Conservation (phyloP, 208 protist genomes). For the Trypanosoma conorhini region DNA sequence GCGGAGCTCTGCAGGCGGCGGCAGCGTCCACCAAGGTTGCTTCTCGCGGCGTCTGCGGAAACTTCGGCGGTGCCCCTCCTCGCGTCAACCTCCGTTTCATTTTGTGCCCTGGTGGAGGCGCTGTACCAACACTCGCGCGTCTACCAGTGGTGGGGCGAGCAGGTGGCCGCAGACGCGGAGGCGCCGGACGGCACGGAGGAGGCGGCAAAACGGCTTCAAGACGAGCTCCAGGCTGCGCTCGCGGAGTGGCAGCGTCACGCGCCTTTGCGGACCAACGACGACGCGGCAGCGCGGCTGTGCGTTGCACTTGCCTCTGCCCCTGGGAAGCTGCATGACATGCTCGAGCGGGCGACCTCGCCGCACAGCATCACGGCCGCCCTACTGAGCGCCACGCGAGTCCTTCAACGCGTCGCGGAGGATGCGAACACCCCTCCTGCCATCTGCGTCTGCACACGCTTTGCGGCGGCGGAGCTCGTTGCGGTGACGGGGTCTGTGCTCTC, state of each 20-base stretch:
- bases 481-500: conserved; percentile 33
- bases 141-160: conserved; percentile 30
- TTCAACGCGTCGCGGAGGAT: conserved; percentile 15
- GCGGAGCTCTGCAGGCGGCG: conserved; percentile 20
- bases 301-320: conserved; percentile 10
- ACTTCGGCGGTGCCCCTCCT: not conserved
- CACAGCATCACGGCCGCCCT: conserved; percentile 13
- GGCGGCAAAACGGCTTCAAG: not conserved
- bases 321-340: conserved; percentile 13
- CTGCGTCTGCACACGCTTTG: conserved; percentile 34
- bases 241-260: not conserved
- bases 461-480: conserved; percentile 50
- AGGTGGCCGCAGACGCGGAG: not conserved
- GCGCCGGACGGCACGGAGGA: not conserved
- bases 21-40: not conserved
- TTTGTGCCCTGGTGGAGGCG: conserved; percentile 7
- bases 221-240: conserved; percentile 13
- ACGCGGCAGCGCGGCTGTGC: not conserved
- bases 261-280: not conserved
- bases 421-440: not conserved
- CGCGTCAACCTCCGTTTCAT: not conserved
- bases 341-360: not conserved
- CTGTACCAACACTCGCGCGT: conserved; percentile 19
- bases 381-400: conserved; percentile 2
- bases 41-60: not conserved